Conservation (phyloP, 164 flowering plant genomes). For the Hamamelis virginiana region DNA sequence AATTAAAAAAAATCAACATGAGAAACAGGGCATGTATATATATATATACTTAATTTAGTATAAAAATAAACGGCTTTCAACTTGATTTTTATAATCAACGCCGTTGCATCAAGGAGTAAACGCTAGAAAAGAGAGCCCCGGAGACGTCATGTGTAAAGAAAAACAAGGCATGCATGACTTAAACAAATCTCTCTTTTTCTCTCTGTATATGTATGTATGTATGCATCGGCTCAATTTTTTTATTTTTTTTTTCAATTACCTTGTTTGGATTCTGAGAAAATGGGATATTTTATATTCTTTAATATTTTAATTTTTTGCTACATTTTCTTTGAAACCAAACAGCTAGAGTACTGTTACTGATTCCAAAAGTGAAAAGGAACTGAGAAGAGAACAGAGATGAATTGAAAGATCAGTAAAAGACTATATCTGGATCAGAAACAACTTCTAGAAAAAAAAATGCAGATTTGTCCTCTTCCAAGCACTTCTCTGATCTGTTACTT, state of each 20-base stretch:
- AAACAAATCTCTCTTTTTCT: no score
- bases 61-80: neutral
- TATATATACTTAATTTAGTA: no score
- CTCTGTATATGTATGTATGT: no score
- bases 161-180: neutral
- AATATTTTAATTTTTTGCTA: neutral
- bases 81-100: constrained; percentile 7
- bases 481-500: no score
- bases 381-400: neutral
- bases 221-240: no score
- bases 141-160: constrained; percentile 2
- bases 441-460: neutral
- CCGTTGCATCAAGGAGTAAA: constrained; percentile 5
- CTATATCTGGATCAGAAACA: neutral
- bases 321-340: constrained; percentile 15
- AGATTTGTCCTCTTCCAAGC: no score
- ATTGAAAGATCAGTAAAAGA: neutral
- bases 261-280: constrained; percentile 3
- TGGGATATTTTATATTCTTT: neutral
- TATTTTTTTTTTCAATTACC: no score
- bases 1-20: no score
- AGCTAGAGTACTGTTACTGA: neutral
- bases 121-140: neutral
- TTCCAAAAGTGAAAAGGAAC: neutral
- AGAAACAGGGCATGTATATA: no score